Evolutionary conservation across 1,139 yeast genomes (phyloP).

Genomic region (Geotrichum aggregatum): DNA sequence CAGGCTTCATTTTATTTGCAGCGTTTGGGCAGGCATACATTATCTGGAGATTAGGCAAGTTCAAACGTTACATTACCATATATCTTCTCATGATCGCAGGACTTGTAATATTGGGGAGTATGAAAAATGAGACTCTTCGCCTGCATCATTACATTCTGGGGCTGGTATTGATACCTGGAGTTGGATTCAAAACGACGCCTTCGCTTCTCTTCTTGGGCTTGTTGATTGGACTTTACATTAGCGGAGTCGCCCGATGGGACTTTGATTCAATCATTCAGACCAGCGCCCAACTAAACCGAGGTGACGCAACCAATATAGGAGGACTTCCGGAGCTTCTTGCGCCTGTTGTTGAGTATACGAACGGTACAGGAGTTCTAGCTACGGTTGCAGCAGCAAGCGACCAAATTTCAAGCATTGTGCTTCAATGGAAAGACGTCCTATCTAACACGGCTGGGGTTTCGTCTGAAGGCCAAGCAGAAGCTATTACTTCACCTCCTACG

Average conservation of each 20-base stretch:
- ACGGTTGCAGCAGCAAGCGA: not conserved
- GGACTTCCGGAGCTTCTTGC: slow-evolving; percentile 50
- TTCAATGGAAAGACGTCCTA: slow-evolving; percentile 15
- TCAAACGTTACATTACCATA: slow-evolving; percentile 51
- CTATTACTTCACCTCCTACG: not conserved
- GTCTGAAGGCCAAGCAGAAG: slow-evolving; percentile 6
- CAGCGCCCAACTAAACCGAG: slow-evolving; percentile 57
- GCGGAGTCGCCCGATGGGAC: slow-evolving; percentile 93
- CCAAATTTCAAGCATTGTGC: slow-evolving; percentile 4
- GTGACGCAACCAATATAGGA: slow-evolving; percentile 60
- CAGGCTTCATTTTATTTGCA: slow-evolving; percentile 46
- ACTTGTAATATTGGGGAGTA: slow-evolving; percentile 45
- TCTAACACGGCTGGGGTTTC: not conserved
- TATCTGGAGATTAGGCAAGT: slow-evolving; percentile 76
- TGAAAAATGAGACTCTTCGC: slow-evolving; percentile 72
- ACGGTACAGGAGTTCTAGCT: not conserved
- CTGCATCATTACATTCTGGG: slow-evolving; percentile 89
- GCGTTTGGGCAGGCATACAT: slow-evolving; percentile 71
- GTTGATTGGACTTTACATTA: slow-evolving; percentile 69
- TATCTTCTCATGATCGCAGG: slow-evolving; percentile 50
- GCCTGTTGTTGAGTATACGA: slow-evolving; percentile 31
- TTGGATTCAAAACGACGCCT: slow-evolving; percentile 56
- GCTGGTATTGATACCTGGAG: slow-evolving; percentile 75
- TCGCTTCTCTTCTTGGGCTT: slow-evolving; percentile 80
- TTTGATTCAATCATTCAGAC: slow-evolving; percentile 87